Evolutionary conservation across 2,329 filamentous ascomycete species (phyloP).

Genomic region (Trichoderma atrobrunneum): DNA sequence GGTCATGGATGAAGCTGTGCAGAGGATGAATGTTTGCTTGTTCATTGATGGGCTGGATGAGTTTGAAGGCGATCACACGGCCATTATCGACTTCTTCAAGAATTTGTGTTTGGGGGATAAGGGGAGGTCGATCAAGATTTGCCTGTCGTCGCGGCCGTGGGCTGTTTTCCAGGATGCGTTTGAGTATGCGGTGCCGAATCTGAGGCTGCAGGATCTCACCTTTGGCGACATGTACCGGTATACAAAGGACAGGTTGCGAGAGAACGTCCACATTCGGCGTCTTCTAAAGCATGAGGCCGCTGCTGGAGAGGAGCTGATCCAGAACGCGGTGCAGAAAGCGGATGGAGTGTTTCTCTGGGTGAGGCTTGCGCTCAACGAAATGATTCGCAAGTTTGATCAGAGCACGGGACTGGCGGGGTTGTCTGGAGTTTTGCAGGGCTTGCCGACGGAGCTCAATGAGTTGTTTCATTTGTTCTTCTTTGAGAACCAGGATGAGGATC

Average conservation of each 20-base stretch:
- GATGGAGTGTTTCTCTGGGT: conserved; percentile 38
- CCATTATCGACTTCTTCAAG: conserved; percentile 31
- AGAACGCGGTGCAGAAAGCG: conserved; percentile 25
- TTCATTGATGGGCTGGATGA: conserved; percentile 36
- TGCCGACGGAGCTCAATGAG: conserved; percentile 30
- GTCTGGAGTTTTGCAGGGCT: conserved; percentile 10
- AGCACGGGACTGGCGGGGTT: conserved; percentile 10
- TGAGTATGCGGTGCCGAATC: conserved; percentile 26
- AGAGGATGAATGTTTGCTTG: conserved; percentile 26
- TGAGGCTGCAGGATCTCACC: conserved; percentile 30
- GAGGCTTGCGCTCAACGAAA: conserved; percentile 30
- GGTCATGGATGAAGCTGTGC: conserved; percentile 25
- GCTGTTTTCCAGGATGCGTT: conserved; percentile 29
- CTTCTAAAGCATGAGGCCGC: conserved; percentile 19
- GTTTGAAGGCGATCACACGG: conserved; percentile 32
- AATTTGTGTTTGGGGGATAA: conserved; percentile 21
- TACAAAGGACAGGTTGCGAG: conserved; percentile 24
- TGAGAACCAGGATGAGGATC: conserved; percentile 22
- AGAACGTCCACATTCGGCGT: conserved; percentile 19
- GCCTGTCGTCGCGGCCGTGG: conserved; percentile 35
- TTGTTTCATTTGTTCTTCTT: conserved; percentile 34
- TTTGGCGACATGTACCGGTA: conserved; percentile 30
- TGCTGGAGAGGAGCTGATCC: conserved; percentile 13
- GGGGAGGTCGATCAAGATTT: conserved; percentile 29
- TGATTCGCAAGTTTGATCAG: conserved; percentile 24